Evolutionary conservation across 2,329 filamentous ascomycete species (phyloP), one percentile per base, ranked within the genome.

Genomic region (Leptographium wingfieldii): DNA sequence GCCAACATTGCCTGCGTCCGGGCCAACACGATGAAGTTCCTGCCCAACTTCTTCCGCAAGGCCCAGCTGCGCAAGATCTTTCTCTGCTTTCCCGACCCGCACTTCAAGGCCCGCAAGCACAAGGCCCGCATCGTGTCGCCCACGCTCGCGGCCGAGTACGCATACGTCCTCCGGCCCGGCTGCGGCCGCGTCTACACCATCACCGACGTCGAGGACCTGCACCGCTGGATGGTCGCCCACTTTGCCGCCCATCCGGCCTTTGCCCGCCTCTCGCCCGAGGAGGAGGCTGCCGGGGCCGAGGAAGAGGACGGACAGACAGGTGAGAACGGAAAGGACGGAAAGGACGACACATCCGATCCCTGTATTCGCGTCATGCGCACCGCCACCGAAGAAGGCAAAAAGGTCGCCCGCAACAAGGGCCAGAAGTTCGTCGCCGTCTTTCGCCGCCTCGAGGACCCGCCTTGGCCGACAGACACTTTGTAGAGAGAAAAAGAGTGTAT

Each of bases 21-120:
- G 63, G 89, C 90, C 65, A 99, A 99, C 76, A 90, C 90, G 5
- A 99, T 99, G 94, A 99, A 99, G 72, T 99, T 97, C 73, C 78
- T 99, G n/a, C 92, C 95, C 63, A 97, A 99, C 70, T 96, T 96
- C 78, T 97, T 99, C 78, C 77, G 74, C 59, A 88, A 86, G 68
- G 78, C 75, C 16, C 92, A 96, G 70, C 82, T 99, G 16, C 82
- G 80, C 64, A 95, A 95, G 70, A 89, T 97, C 69, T 99, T 99
- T 73, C 88, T 99, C 67, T 99, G 94, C 77, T 99, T 99, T 70
- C 94, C 94, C 0, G 94, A 99, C 69, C 94, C 94, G 61, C 94
- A 99, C 73, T 99, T 99, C 79, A 99, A 99, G 74, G 84, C 90
- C 14, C 83, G 92, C 64, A 99, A 99, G 73, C 94, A 97, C 77